Percentiles rank a stretch among this genome's conserved stretches.
Evolutionary conservation across 148 eudicot genomes (phyloP).

Genomic region (Rhododendron williamsianum): DNA sequence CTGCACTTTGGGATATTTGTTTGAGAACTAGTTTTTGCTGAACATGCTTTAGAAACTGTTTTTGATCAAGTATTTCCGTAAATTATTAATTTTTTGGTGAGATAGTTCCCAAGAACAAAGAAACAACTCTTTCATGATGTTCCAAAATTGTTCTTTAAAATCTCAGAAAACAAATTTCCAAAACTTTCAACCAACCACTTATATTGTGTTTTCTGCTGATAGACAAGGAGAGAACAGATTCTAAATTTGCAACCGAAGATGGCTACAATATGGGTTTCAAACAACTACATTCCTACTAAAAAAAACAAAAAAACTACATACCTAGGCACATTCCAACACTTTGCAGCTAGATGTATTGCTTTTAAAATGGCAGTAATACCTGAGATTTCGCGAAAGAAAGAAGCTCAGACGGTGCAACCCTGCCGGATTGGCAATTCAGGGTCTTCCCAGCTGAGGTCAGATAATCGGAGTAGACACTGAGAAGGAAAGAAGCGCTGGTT

Average conservation of each 20-base stretch:
- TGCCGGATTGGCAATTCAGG: constrained; percentile 48
- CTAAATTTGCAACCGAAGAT: background rate
- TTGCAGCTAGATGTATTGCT: background rate
- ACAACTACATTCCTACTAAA: background rate
- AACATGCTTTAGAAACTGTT: background rate
- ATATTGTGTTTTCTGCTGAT: background rate
- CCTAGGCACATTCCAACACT: background rate
- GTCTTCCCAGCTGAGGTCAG: constrained; percentile 59
- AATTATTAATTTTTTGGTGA: background rate
- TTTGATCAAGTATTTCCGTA: too few species aligned
- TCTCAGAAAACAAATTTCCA: background rate
- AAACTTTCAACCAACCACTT: background rate
- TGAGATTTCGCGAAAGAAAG: constrained; percentile 77
- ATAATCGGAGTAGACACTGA: constrained; percentile 84
- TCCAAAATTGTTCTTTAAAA: background rate
- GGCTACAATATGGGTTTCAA: background rate
- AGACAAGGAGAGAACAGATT: background rate
- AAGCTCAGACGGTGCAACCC: constrained; percentile 59
- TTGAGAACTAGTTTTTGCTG: background rate
- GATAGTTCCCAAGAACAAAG: background rate
- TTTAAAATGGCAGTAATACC: constrained; percentile 27
- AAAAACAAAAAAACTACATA: background rate
- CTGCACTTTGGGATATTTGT: background rate
- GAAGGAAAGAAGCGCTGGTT: constrained; percentile 85
- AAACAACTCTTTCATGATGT: background rate